Evolutionary conservation across 768 basidiomycete genomes (phyloP).

Genomic region (Asterophora parasitica): DNA sequence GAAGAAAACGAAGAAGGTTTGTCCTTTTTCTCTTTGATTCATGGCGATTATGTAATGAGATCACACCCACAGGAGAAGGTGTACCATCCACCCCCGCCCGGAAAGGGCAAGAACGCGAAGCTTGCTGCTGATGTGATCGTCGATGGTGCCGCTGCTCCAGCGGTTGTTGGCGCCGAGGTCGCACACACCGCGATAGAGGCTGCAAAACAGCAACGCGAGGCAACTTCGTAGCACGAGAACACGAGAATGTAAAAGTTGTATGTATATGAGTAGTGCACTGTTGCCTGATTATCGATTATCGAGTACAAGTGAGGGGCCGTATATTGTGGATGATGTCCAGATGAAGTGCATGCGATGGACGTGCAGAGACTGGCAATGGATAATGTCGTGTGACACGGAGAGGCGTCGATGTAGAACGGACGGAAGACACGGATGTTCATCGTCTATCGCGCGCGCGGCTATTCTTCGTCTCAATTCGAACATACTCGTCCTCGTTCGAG

Average conservation of each 20-base stretch:
- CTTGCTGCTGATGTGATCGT: constrained; percentile 3
- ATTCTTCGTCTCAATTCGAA: constrained; percentile 70
- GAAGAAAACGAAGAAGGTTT: constrained; percentile 62
- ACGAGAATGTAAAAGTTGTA: background rate
- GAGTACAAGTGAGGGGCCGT: constrained; percentile 9
- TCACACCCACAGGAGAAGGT: constrained; percentile 55
- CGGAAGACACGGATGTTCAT: background rate
- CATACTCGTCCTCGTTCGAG: constrained; percentile 68
- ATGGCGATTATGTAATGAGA: background rate
- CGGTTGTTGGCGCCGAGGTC: constrained; percentile 6
- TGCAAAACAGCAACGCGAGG: background rate
- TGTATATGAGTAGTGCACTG: constrained; percentile 7
- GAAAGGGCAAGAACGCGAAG: constrained; percentile 60
- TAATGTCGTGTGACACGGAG: background rate
- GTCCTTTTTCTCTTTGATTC: background rate
- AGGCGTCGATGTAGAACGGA: background rate
- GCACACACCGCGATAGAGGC: constrained; percentile 2
- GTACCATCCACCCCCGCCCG: constrained; percentile 80
- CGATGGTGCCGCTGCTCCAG: background rate
- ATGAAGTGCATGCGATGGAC: background rate
- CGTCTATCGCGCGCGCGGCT: constrained; percentile 41
- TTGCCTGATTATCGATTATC: constrained; percentile 9
- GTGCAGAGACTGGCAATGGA: background rate
- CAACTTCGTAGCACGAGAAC: constrained; percentile 6
- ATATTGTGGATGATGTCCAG: constrained; percentile 3